phyloP scores from a whole-genome alignment of 2,329 filamentous ascomycete species.

The Rhynchosporium secalis region DNA sequence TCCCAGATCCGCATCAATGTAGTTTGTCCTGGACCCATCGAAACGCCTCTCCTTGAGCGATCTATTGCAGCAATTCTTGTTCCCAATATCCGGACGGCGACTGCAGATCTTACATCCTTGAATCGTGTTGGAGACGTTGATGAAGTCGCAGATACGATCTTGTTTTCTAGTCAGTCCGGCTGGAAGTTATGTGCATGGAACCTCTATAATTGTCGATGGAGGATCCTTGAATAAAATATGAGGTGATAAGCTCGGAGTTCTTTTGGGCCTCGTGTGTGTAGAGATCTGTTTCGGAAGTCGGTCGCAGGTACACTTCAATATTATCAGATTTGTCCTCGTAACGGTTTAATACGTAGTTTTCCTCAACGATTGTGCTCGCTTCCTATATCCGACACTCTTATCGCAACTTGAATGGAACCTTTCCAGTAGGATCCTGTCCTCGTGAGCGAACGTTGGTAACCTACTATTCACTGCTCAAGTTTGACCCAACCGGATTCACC shows the following conservation, averaged over 20 bases:
- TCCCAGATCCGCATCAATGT: conserved; percentile 21
- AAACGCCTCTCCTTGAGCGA: conserved; percentile 22
- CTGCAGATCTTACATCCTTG: neutral
- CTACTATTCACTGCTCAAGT: no score
- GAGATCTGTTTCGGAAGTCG: neutral
- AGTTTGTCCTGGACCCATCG: conserved; percentile 22
- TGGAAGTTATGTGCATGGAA: conserved; percentile 25
- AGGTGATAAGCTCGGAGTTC: neutral
- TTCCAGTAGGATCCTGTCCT: no score
- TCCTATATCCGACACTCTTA: no score
- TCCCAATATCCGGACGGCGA: neutral
- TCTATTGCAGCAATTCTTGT: neutral
- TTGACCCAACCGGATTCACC: no score
- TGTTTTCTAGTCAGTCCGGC: conserved; percentile 24
- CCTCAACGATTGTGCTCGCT: no score
- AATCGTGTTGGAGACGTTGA: conserved; percentile 19
- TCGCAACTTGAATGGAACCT: no score
- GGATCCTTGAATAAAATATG: conserved; percentile 8
- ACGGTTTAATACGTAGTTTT: no score
- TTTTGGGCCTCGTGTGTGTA: neutral
- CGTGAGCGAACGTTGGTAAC: no score
- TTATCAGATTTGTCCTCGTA: no score
- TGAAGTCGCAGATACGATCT: conserved; percentile 25
- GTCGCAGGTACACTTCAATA: no score
- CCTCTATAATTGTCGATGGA: conserved; percentile 21